Evolutionary conservation across 805 yeast genomes (phyloP), one percentile per base, ranked within the genome.

Genomic region (Grigorovia transvaalensis): DNA sequence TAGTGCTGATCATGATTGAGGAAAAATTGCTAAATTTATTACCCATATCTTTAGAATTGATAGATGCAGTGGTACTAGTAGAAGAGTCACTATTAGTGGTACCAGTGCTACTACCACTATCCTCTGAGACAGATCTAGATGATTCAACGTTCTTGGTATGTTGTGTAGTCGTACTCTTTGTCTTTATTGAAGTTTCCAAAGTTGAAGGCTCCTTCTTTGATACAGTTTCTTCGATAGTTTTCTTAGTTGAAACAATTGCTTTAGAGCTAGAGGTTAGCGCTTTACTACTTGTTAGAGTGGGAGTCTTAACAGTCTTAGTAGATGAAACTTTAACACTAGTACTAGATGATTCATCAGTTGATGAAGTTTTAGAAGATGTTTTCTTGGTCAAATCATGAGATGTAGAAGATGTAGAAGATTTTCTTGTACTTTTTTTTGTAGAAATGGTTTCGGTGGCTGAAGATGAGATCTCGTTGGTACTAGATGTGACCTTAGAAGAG

Each of bases 321-420:
- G 58, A 50, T 41, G 46, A 48, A 3, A 44, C 43, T 18, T 54
- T 45, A 7, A 45, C 38, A 18, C 59, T 47, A 17, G 54, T 45
- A n/a, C 58, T 47, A 17, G 54, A 44, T n/a, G 60, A 15, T 9
- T 4, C 41, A 17, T 38, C 44, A 29, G 56, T 30, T 9, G 57
- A 44, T 9, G 57, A 15, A 19, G 50, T n/a, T 17, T 46, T 12
- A 45, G 55, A 27, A 6, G 61, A 49, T 43, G 57, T 30, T 23
- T 3, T 23, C 27, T 23, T 23, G 3, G 6, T 23, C 27, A 6
- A 23, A 23, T 23, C 27, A 55, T 29, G 8, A 54, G 30, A 43
- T 35, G 35, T 15, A 50, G 47, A 6, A 45, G 59, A 46, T 20
- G 54, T 13, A 9, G 56, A 29, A 20, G 56, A 29, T 45, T 51